Evolutionary conservation across 2,329 filamentous ascomycete species (phyloP), one percentile per base, ranked within the genome.

Genomic region (Calonectria pseudoreteaudii): DNA sequence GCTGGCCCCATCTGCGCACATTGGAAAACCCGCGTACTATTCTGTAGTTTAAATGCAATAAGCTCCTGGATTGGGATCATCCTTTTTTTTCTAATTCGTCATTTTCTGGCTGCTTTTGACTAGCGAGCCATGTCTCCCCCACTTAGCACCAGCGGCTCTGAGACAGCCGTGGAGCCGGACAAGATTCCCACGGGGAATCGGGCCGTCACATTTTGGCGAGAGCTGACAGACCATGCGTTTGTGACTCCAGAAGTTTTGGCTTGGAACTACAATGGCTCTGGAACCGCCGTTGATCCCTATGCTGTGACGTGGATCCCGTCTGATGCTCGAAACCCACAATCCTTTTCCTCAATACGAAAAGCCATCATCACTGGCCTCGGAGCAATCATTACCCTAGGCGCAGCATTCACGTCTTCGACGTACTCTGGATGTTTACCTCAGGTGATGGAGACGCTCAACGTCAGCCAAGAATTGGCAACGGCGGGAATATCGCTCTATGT

Each of bases 401-500:
- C 68, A 9, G 47, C 60, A 4, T 70, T 70, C 34, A 70, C 68
- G 3, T 70, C 68, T 6, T 70, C 68, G 4, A 70, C 68, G 4
- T 70, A 70, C 44, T 23, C 68, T 23, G 68, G 68, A 20, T 53
- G 68, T 8, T 13, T 70, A 9, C 44, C 47, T 5, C 68, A 70
- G 18, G 68, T 70, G 13, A 70, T 65, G 56, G n/a, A 52, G 8
- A 26, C 41, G 3, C 16, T 70, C 4, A 6, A 10, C 2, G 68
- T 65, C 9, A 50, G 68, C 34, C 8, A 53, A 28, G 68, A 70
- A 26, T n/a, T 70, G 31, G 56, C 68, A 41, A 70, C 68, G 3
- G 68, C 68, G 1, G 68, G 68, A 18, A 47, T 78, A 6, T 78
- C 77, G 7, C 44, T 79, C 7, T 79, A 78, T 14, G 74, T 79